These are phyloP conservation scores for Xanthoceras sorbifolium DNA, from an alignment of 345 rosid species.

Conservation along the genomic window DNA sequence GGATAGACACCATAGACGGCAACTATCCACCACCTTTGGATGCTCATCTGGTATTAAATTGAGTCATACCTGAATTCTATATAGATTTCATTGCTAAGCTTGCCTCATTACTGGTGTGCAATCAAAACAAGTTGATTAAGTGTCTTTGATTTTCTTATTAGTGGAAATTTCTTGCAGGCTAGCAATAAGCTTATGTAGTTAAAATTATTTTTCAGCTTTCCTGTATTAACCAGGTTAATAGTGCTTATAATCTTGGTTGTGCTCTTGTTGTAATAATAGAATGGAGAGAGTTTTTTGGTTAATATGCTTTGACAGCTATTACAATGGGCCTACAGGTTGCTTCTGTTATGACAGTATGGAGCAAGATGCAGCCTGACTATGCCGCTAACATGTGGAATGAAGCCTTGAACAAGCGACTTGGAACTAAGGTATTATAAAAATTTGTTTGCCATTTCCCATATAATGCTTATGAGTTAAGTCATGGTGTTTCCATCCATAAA, in stretches of 20 bases:
- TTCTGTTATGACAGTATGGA: constrained; percentile 97
- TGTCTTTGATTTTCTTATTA: not conserved
- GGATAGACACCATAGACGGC: constrained; percentile 89
- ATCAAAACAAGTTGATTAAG: not conserved
- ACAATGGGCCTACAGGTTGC: constrained; percentile 63
- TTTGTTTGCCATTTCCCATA: not conserved
- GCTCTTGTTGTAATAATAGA: not conserved
- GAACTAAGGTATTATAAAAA: constrained; percentile 63
- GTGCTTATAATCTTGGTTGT: not conserved
- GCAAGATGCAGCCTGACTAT: constrained; percentile 82
- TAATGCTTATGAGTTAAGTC: constrained; percentile 31
- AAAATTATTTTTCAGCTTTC: too few species aligned
- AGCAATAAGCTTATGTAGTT: not conserved
- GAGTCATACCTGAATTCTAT: constrained; percentile 12
- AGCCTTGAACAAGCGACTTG: constrained; percentile 91
- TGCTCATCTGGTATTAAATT: constrained; percentile 73
- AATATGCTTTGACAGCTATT: constrained; percentile 15
- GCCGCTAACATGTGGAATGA: constrained; percentile 97
- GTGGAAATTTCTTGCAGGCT: not conserved
- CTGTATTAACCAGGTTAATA: not conserved
- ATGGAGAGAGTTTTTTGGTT: constrained; percentile 8
- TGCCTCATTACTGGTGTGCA: not conserved
- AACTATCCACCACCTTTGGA: constrained; percentile 97
- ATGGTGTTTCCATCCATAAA: not conserved
- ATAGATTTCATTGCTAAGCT: not conserved